Percentiles rank a stretch among this genome's conserved stretches.
These are phyloP conservation scores for Magnaporthiopsis incrustans DNA, from an alignment of 2,329 filamentous ascomycete species.

Conservation along the genomic window DNA sequence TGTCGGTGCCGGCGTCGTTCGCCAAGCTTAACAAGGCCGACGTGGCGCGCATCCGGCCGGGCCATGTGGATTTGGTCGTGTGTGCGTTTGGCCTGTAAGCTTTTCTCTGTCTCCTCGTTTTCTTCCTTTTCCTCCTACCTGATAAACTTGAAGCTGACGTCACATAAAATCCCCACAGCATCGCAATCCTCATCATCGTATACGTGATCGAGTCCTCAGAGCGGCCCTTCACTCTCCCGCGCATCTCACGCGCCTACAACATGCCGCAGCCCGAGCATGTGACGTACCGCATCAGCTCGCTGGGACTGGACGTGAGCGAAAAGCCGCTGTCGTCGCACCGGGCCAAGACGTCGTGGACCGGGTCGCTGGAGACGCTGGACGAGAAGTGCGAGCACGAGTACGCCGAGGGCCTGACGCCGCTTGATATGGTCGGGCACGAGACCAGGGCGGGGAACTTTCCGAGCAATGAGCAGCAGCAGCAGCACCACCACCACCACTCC, in stretches of 20 bases:
- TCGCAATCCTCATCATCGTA: conserved; percentile 13
- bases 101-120: conserved; percentile 2
- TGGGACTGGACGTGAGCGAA: background rate
- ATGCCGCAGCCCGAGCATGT: conserved; percentile 7
- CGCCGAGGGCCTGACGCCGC: background rate
- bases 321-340: background rate
- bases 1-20: conserved; percentile 19
- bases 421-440: too few relatives aligned
- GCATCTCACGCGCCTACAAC: conserved; percentile 10
- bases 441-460: too few relatives aligned
- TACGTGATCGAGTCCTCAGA: conserved; percentile 12
- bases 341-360: background rate
- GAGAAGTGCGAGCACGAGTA: background rate
- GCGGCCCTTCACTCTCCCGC: conserved; percentile 16
- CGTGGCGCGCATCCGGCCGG: conserved; percentile 8
- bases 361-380: background rate
- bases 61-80: conserved; percentile 20
- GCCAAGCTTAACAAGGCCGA: conserved; percentile 7
- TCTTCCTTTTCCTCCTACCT: too few relatives aligned
- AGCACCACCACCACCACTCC: background rate
- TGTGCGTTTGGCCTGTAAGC: conserved; percentile 19
- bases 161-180: conserved; percentile 5
- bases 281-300: conserved; percentile 2
- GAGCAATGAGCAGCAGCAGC: too few relatives aligned
- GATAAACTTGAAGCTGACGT: background rate